A percentile compares a stretch with the other conserved stretches of the same genome.
phyloP scores from a whole-genome alignment of 2,329 filamentous ascomycete genomes.

The Fusarium incarnatum region DNA sequence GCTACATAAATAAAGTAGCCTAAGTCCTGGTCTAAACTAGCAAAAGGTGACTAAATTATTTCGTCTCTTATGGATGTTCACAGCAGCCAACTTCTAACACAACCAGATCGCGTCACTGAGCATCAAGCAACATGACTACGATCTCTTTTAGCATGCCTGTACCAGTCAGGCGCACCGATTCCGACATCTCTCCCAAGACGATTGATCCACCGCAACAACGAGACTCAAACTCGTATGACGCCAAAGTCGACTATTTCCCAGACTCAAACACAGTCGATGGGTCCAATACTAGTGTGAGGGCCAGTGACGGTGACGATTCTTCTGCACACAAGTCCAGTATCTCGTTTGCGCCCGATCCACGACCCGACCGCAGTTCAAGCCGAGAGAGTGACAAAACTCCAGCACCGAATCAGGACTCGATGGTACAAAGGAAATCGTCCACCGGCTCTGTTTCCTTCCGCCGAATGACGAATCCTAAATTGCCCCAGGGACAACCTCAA shows the following conservation, averaged over 20 bases:
- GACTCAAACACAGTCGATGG: conserved; percentile 42
- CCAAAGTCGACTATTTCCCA: conserved; percentile 45
- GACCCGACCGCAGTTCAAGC: conserved; percentile 41
- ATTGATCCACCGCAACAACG: conserved; percentile 29
- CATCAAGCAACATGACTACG: conserved; percentile 35
- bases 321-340: conserved; percentile 50
- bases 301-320: conserved; percentile 49
- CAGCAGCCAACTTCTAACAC: neutral
- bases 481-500: conserved; percentile 62
- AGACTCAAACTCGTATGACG: conserved; percentile 18
- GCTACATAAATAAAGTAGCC: neutral
- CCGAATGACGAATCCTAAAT: conserved; percentile 55
- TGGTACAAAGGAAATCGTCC: conserved; percentile 57
- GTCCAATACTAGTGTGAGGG: conserved; percentile 41
- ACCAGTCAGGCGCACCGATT: conserved; percentile 52
- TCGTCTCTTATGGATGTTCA: neutral
- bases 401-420: conserved; percentile 21
- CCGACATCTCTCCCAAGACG: conserved; percentile 59
- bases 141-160: conserved; percentile 36
- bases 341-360: conserved; percentile 52
- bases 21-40: neutral
- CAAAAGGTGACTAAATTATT: neutral
- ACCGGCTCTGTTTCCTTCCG: conserved; percentile 62
- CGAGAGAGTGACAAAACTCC: conserved; percentile 46
- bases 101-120: conserved; percentile 4